Evolutionary conservation across 768 basidiomycete species (phyloP).

Genomic region (Rhizopogon roseolus): DNA sequence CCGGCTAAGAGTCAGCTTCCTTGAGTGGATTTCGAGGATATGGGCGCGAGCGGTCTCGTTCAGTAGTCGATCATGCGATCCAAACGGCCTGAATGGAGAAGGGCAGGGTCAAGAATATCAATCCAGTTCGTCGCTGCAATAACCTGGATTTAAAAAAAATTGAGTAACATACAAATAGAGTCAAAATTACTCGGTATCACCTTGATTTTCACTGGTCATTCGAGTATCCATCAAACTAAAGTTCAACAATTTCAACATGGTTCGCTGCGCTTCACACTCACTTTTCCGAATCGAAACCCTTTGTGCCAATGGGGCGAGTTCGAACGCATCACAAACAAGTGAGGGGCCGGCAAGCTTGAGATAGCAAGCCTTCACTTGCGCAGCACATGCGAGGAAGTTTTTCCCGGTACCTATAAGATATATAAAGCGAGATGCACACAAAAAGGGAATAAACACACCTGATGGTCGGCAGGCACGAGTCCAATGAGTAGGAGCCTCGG

Average conservation of each 20-base stretch:
- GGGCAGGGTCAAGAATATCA: constrained; percentile 95
- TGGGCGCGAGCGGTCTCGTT: constrained; percentile 95
- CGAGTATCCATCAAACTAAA: constrained; percentile 97
- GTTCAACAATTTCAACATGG: constrained; percentile 97
- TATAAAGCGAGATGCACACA: background rate
- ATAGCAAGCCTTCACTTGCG: constrained; percentile 96
- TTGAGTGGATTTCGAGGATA: constrained; percentile 94
- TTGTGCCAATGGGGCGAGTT: constrained; percentile 97
- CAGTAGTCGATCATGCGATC: constrained; percentile 95
- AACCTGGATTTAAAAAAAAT: constrained; percentile 48
- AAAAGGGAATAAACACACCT: constrained; percentile 39
- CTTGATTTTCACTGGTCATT: constrained; percentile 98
- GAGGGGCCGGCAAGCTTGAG: constrained; percentile 97
- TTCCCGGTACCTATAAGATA: constrained; percentile 80
- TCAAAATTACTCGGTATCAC: constrained; percentile 30
- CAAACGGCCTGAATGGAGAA: constrained; percentile 96
- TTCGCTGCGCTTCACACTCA: constrained; percentile 98
- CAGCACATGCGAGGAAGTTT: constrained; percentile 95
- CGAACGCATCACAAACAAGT: constrained; percentile 96
- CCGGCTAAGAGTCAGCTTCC: constrained; percentile 85
- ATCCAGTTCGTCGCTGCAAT: constrained; percentile 99
- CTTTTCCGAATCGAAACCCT: constrained; percentile 99
- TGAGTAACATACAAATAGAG: constrained; percentile 4
- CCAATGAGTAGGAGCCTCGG: no score
- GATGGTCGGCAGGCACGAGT: no score